Evolutionary conservation across 116 monocot species (phyloP), one percentile per base, ranked within the genome.

Genomic region (Dioscorea cayenensis): DNA sequence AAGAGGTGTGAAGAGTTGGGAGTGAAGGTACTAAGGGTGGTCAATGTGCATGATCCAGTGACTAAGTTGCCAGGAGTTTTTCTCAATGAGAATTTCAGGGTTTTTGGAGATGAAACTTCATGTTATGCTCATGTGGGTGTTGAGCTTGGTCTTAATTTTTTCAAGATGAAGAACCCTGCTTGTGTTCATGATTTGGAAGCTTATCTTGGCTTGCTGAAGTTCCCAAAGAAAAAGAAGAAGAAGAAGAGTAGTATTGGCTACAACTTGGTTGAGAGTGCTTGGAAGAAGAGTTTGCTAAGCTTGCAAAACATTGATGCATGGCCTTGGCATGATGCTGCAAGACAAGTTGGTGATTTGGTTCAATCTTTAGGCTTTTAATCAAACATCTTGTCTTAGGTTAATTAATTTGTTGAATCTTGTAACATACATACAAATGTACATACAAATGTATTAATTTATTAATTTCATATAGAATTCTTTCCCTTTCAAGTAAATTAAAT

Each of bases 71-170:
- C 92, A 0, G 92, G 92, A 2, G 69, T 89, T 5, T 76, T 95
- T 52, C 28, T 87, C 0, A 92, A 92, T 36, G 92, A 95, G 75
- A 82, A 80, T 12, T 66, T 74, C 28, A 71, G 86, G 71, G 70
- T 28, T 51, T 81, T 51, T 29, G 80, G 72, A 55, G 7, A 43
- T 43, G 43, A 43, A 43, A 43, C 7, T 43, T 77, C 79, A 0
- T 95, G 86, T 62, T 86, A 95, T 36, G 84, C 81, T 7, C 90
- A 90, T 73, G 90, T 94, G 1, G 94, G 93, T 48, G 90, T 94
- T 3, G 90, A 85, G 73, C 60, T 94, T 22, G 82, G 82, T 7
- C 72, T 94, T 0, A 86, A 88, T 20, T 94, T 94, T 82, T 90
- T 90, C 75, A 79, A 78, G 71, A 66, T 88, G 77, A 71, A 66